Evolutionary conservation across 1,284 basidiomycete species (phyloP), one percentile per base, ranked within the genome.

Genomic region (Fomitopsis pinicola): DNA sequence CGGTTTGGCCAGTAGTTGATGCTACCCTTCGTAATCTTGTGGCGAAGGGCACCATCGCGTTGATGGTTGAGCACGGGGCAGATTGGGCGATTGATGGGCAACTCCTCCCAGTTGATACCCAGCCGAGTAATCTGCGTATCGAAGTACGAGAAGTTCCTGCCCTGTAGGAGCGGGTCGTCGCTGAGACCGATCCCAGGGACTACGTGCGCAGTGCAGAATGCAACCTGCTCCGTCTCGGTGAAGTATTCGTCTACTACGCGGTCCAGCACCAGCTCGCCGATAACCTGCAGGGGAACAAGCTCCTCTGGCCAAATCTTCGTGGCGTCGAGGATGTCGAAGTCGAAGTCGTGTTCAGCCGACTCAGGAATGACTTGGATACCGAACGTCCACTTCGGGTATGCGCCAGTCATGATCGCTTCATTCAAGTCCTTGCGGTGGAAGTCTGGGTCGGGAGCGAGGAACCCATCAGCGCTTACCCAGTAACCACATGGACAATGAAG

Each of bases 221-320:
- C 92, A 46, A 83, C 83, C 74, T 92, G 90, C 74, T 95, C 94
- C 2, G 85, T 85, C 75, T 95, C 90, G 9, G 91, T 77, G 76
- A 95, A 95, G 75, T 83, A 94, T 70, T 94, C 91, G 59, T 88
- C 82, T 30, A 87, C 84, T 0, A 74, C 77, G 30, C 82, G 80
- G 73, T 94, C 84, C 46, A 95, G 74, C 2, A 88, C 84, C 68
- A 94, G 75, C 70, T 90, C 89, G 45, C 92, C 93, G 55, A 95
- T 86, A 63, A 84, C 79, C 66, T 88, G 79, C 14, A 94, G 77
- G 0, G 92, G 92, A 0, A 93, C 85, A 5, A 88, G 75, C 63
- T 92, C 87, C 71, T 92, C 86, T 0, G 92, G 91, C 83, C 92
- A 91, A 44, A 94, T 67, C 76, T 94, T 95, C 35, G 92, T 94